Evolutionary conservation across 768 basidiomycete species (phyloP).

Genomic region (Kwoniella shandongensis): DNA sequence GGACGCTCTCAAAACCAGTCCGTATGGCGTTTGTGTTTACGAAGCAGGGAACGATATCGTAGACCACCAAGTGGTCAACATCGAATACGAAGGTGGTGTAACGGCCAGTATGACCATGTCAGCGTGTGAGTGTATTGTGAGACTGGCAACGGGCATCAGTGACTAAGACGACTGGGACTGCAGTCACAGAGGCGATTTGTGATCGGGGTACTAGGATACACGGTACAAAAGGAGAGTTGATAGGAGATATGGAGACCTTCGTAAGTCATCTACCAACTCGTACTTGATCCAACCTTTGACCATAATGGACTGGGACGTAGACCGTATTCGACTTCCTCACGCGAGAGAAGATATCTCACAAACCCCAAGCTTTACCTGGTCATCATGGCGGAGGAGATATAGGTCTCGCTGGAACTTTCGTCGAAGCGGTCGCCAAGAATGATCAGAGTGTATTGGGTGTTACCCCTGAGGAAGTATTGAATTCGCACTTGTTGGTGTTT

Average conservation of each 20-base stretch:
- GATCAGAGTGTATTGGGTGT: constrained; percentile 69
- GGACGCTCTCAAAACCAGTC: constrained; percentile 66
- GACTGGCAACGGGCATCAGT: neutral
- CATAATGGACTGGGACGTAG: constrained; percentile 69
- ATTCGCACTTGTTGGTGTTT: constrained; percentile 79
- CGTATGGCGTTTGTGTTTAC: constrained; percentile 82
- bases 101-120: constrained; percentile 89
- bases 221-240: constrained; percentile 81
- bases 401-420: constrained; percentile 72
- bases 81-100: constrained; percentile 76
- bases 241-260: constrained; percentile 78
- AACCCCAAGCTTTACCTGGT: constrained; percentile 63
- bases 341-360: constrained; percentile 55
- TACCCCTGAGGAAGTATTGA: constrained; percentile 64
- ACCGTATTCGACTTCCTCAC: constrained; percentile 72
- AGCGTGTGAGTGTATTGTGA: constrained; percentile 54
- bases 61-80: constrained; percentile 86
- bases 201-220: constrained; percentile 80
- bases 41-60: constrained; percentile 82
- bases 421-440: constrained; percentile 68
- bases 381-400: constrained; percentile 82
- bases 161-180: neutral
- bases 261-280: constrained; percentile 11
- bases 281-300: constrained; percentile 49
- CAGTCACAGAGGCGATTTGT: constrained; percentile 69